Conservation (phyloP, 1,139 yeast genomes). For the Meyerozyma carpophila region DNA sequence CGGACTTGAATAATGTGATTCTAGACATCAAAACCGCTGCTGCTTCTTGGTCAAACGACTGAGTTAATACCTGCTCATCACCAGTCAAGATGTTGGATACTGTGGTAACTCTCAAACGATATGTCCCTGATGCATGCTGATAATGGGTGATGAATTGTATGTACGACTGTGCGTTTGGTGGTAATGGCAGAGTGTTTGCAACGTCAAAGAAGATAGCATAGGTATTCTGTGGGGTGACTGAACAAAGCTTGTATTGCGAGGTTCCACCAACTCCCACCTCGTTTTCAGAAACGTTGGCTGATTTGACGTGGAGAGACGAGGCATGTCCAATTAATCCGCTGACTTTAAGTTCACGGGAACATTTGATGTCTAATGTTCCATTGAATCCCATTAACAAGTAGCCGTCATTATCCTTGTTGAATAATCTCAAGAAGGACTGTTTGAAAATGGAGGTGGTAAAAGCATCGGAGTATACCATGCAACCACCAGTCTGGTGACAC, state of each 20-base stretch:
- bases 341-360: slow-evolving; percentile 83
- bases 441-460: slow-evolving; percentile 95
- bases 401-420: slow-evolving; percentile 82
- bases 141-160: slow-evolving; percentile 73
- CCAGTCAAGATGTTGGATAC: slow-evolving; percentile 59
- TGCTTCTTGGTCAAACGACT: slow-evolving; percentile 95
- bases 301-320: slow-evolving; percentile 58
- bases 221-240: slow-evolving; percentile 80
- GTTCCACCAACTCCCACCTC: slow-evolving; percentile 94
- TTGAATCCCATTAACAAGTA: slow-evolving; percentile 83
- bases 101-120: slow-evolving; percentile 88
- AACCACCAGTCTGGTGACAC: slow-evolving; percentile 91
- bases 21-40: slow-evolving; percentile 96
- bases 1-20: slow-evolving; percentile 85
- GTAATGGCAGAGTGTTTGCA: slow-evolving; percentile 46
- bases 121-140: slow-evolving; percentile 77
- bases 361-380: slow-evolving; percentile 79
- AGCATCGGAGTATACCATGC: slow-evolving; percentile 84
- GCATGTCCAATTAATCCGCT: slow-evolving; percentile 96
- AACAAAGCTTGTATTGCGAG: slow-evolving; percentile 78
- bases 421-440: slow-evolving; percentile 85
- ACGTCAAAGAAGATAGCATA: slow-evolving; percentile 88
- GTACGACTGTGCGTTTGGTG: slow-evolving; percentile 48
- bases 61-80: slow-evolving; percentile 45
- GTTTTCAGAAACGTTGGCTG: slow-evolving; percentile 78